phyloP scores from a whole-genome alignment of 2,329 filamentous ascomycete genomes.

The Aspergillus novofumigatus region DNA sequence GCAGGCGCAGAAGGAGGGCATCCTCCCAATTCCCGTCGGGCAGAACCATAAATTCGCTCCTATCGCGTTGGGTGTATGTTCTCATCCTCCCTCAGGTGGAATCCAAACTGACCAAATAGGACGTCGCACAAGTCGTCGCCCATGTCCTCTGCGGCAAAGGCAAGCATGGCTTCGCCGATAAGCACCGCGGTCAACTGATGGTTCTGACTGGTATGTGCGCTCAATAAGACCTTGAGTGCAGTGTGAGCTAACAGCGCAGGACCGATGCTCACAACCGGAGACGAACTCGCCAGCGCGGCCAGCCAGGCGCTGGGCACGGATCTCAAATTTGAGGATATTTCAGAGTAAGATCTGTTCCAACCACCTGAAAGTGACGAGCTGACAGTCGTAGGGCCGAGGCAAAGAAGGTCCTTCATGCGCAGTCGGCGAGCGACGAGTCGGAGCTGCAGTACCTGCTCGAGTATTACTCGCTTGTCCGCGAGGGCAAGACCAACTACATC shows the following conservation, averaged over 20 bases:
- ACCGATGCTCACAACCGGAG: constrained; percentile 45
- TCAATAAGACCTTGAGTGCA: not conserved
- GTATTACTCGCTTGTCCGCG: constrained; percentile 51
- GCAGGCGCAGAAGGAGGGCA: constrained; percentile 43
- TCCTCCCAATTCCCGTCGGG: constrained; percentile 47
- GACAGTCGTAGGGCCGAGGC: constrained; percentile 24
- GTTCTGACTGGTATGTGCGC: constrained; percentile 40
- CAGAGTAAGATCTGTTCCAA: constrained; percentile 30
- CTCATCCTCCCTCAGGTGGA: too few species aligned
- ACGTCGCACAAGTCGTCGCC: constrained; percentile 47
- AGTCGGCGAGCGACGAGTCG: constrained; percentile 34
- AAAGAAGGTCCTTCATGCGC: constrained; percentile 34
- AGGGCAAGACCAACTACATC: constrained; percentile 54
- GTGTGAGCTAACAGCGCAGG: constrained; percentile 33
- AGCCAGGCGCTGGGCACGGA: constrained; percentile 41
- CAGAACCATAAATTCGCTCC: constrained; percentile 48
- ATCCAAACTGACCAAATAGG: constrained; percentile 23
- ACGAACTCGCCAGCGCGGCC: constrained; percentile 46
- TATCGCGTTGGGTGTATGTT: constrained; percentile 44
- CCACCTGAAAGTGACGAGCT: too few species aligned
- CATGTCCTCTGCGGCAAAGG: constrained; percentile 48
- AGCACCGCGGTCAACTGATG: constrained; percentile 51
- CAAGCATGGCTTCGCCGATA: constrained; percentile 48
- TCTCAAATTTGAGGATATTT: constrained; percentile 46
- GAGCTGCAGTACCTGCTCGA: constrained; percentile 49